phyloP scores from a whole-genome alignment of 306 rosid species.

The Prunus kanzakura region DNA sequence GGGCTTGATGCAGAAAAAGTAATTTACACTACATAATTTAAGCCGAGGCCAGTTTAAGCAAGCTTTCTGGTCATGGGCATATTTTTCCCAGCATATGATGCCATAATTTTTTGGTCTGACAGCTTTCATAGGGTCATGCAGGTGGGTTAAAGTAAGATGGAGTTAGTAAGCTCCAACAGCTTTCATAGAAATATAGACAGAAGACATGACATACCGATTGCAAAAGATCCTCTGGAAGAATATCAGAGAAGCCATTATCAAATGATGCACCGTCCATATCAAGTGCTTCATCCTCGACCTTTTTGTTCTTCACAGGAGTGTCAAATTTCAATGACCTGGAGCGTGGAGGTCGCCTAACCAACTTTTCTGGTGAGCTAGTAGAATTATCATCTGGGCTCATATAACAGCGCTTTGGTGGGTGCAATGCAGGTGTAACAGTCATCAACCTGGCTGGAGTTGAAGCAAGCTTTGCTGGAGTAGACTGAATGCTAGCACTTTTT shows the following conservation, averaged over 20 bases:
- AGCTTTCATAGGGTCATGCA: neutral
- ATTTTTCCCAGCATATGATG: neutral
- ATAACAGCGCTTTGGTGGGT: conserved; percentile 43
- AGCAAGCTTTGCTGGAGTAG: conserved; percentile 50
- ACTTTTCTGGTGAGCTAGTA: conserved; percentile 33
- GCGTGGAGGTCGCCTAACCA: conserved; percentile 56
- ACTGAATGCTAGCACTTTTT: conserved; percentile 18
- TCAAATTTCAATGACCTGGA: conserved; percentile 68
- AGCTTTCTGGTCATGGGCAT: neutral
- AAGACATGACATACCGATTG: conserved; percentile 57
- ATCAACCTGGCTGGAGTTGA: conserved; percentile 35
- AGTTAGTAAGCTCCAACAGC: neutral
- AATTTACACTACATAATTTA: neutral
- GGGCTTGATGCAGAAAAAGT: neutral
- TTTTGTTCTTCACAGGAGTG: conserved; percentile 58
- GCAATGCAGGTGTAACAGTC: conserved; percentile 57
- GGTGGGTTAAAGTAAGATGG: neutral
- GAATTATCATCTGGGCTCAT: conserved; percentile 52
- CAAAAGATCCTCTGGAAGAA: conserved; percentile 54
- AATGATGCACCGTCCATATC: conserved; percentile 19
- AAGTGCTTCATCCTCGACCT: conserved; percentile 16
- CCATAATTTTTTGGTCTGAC: neutral
- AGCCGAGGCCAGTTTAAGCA: neutral
- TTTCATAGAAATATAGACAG: neutral
- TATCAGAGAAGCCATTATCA: conserved; percentile 41